Evolutionary conservation across 2,329 filamentous ascomycete species (phyloP).

Genomic region (Myriangium duriaei): DNA sequence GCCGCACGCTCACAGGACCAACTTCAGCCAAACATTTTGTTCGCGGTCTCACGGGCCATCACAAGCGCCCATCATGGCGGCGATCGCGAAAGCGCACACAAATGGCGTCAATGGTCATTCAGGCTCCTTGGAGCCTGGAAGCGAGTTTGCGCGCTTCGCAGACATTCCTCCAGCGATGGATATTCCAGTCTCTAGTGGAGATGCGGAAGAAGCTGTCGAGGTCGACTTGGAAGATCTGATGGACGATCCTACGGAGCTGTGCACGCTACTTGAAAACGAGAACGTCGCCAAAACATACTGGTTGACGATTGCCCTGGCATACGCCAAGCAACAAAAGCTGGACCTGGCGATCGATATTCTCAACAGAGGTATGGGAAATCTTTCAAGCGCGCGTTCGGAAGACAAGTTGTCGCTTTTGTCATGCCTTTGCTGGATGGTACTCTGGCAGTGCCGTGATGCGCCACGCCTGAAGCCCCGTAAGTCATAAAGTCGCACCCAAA

Average conservation of each 20-base stretch:
- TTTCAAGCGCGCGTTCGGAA: conserved; percentile 53
- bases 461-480: conserved; percentile 48
- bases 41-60: too few species aligned
- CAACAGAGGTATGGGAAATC: conserved; percentile 60
- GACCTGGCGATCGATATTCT: conserved; percentile 66
- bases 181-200: conserved; percentile 49
- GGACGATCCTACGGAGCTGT: conserved; percentile 90
- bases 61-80: conserved; percentile 33
- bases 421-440: conserved; percentile 80
- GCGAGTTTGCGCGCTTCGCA: conserved; percentile 39
- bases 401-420: conserved; percentile 78
- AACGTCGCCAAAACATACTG: conserved; percentile 82
- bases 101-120: conserved; percentile 40
- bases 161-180: conserved; percentile 52
- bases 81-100: conserved; percentile 36
- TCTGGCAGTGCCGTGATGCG: conserved; percentile 79
- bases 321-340: conserved; percentile 88
- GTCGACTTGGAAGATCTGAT: conserved; percentile 83
- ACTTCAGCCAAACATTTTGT: too few species aligned
- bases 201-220: conserved; percentile 65
- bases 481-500: conserved; percentile 3
- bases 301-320: conserved; percentile 95
- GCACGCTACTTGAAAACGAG: conserved; percentile 89
- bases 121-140: conserved; percentile 22
- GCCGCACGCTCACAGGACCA: too few species aligned